Percentiles rank a stretch among this genome's conserved stretches.
These are phyloP conservation scores for Hymenoscyphus scutula DNA, from an alignment of 2,329 filamentous ascomycete genomes.

Conservation along the genomic window DNA sequence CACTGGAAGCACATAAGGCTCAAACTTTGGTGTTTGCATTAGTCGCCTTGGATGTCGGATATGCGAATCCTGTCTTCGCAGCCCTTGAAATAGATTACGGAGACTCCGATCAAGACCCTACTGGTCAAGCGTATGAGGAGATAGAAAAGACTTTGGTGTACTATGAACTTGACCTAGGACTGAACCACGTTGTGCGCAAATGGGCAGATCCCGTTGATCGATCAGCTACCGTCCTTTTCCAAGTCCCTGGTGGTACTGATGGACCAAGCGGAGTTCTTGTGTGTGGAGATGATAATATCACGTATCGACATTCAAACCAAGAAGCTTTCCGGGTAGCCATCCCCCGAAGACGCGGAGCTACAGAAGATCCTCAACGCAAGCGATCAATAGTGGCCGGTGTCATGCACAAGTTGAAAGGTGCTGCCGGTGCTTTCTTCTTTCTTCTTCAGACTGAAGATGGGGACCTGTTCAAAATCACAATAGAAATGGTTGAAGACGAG, in stretches of 20 bases:
- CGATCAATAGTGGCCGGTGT: slow-evolving; percentile 84
- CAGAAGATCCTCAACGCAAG: slow-evolving; percentile 89
- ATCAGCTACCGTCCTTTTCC: slow-evolving; percentile 85
- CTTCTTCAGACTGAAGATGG: slow-evolving; percentile 94
- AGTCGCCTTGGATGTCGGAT: slow-evolving; percentile 88
- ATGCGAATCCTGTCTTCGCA: slow-evolving; percentile 95
- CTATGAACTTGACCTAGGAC: slow-evolving; percentile 92
- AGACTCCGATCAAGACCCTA: slow-evolving; percentile 86
- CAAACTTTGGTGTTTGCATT: slow-evolving; percentile 87
- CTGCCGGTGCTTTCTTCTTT: slow-evolving; percentile 89
- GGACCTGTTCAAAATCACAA: slow-evolving; percentile 94
- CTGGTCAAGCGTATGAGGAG: slow-evolving; percentile 76
- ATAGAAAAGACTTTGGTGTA: slow-evolving; percentile 91
- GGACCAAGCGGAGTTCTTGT: slow-evolving; percentile 94
- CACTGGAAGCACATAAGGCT: slow-evolving; percentile 91
- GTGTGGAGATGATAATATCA: slow-evolving; percentile 91
- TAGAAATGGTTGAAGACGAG: slow-evolving; percentile 84
- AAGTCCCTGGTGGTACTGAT: slow-evolving; percentile 90
- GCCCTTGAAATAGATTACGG: slow-evolving; percentile 91
- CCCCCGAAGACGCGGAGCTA: slow-evolving; percentile 79
- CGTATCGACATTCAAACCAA: slow-evolving; percentile 95
- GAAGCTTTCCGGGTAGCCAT: slow-evolving; percentile 86
- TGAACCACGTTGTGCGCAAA: slow-evolving; percentile 95
- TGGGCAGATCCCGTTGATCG: slow-evolving; percentile 95
- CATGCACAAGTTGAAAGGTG: slow-evolving; percentile 92